Conservation (phyloP, 148 eudicot genomes). For the Amaranthus cruentus region DNA sequence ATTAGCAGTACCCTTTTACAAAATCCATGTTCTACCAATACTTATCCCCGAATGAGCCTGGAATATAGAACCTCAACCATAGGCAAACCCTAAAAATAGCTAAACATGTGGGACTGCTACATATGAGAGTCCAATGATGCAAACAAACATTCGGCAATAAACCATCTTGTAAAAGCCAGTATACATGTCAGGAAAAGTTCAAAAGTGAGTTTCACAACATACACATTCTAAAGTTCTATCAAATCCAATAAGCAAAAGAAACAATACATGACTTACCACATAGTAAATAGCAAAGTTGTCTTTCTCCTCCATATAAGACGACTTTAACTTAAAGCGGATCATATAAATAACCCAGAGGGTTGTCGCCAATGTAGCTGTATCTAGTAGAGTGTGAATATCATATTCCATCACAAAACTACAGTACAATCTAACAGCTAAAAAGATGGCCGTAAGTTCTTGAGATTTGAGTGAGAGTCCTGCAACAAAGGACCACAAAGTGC, state of each 20-base stretch:
- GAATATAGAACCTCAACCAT: background rate
- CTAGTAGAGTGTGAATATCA: slow-evolving; percentile 44
- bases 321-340: slow-evolving; percentile 39
- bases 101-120: no score
- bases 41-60: background rate
- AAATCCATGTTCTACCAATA: background rate
- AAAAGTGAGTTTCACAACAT: no score
- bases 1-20: background rate
- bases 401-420: slow-evolving; percentile 51
- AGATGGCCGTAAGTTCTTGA: slow-evolving; percentile 47
- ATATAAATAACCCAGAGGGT: slow-evolving; percentile 49
- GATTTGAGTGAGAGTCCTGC: slow-evolving; percentile 42
- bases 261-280: slow-evolving; percentile 27
- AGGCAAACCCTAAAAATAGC: background rate
- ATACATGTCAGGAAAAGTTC: no score
- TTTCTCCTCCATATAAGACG: slow-evolving; percentile 47
- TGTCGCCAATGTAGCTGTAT: slow-evolving; percentile 40
- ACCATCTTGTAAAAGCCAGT: no score
- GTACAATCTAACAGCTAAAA: slow-evolving; percentile 39
- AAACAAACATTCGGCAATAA: no score
- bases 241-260: background rate
- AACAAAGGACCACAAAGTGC: background rate
- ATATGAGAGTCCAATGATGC: no score
- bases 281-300: slow-evolving; percentile 41
- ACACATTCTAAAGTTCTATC: background rate